Percentiles rank a stretch among this genome's conserved stretches.
These are phyloP conservation scores for Chernovozyma sophiae-reginae DNA, from an alignment of 1,139 yeast species.

Conservation along the genomic window DNA sequence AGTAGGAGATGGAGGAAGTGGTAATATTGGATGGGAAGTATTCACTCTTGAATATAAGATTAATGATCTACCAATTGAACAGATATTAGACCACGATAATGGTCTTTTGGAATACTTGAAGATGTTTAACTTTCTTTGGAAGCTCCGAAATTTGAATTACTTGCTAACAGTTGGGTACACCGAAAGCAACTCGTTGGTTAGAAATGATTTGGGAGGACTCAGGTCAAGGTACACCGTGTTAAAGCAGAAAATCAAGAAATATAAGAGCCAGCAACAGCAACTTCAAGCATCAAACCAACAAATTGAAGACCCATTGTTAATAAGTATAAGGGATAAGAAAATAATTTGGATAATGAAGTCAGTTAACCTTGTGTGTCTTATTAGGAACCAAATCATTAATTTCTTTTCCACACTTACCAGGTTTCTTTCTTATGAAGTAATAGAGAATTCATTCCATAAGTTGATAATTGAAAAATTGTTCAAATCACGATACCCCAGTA, in stretches of 20 bases:
- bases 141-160: constrained; percentile 58
- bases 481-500: constrained; percentile 9
- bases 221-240: constrained; percentile 13
- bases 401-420: constrained; percentile 41
- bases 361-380: constrained; percentile 37
- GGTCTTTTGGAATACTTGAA: constrained; percentile 60
- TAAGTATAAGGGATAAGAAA: constrained; percentile 19
- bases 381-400: constrained; percentile 43
- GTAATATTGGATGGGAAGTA: constrained; percentile 84
- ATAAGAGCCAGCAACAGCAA: constrained; percentile 2
- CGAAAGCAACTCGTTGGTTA: constrained; percentile 30
- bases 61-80: constrained; percentile 49
- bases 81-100: constrained; percentile 36
- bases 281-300: no score
- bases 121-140: constrained; percentile 84
- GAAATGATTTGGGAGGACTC: constrained; percentile 28
- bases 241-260: constrained; percentile 7
- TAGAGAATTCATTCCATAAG: constrained; percentile 38
- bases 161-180: constrained; percentile 42
- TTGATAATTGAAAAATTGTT: constrained; percentile 23
- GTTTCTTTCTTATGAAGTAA: constrained; percentile 46
- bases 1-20: constrained; percentile 29
- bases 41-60: constrained; percentile 82
- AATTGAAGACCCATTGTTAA: neutral
- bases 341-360: constrained; percentile 27